A percentile compares a stretch with the other conserved stretches of the same genome.
These are phyloP conservation scores for Schizosaccharomyces lindneri DNA, from an alignment of 805 yeast species.

Conservation along the genomic window DNA sequence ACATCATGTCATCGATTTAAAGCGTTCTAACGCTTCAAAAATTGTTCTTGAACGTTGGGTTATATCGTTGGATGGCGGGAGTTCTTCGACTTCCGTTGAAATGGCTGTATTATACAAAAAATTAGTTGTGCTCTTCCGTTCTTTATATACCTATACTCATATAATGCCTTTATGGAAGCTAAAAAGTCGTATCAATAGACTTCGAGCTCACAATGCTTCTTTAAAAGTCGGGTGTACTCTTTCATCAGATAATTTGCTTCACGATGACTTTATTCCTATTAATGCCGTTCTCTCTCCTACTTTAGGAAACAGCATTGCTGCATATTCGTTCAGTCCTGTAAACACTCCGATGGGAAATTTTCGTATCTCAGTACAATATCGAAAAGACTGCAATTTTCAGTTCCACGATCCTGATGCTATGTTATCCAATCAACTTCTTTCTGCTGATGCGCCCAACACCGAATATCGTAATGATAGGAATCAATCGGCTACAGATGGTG, in stretches of 20 bases:
- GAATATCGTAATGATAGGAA: not conserved
- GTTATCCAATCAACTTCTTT: conserved; percentile 30
- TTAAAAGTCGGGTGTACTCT: conserved; percentile 10
- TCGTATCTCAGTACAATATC: conserved; percentile 51
- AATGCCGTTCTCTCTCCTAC: conserved; percentile 34
- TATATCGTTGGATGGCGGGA: conserved; percentile 36
- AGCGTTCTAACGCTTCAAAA: conserved; percentile 26
- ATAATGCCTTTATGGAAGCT: conserved; percentile 51
- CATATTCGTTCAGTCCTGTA: conserved; percentile 45
- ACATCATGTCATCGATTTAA: conserved; percentile 33
- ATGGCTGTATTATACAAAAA: conserved; percentile 49
- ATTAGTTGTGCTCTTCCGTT: conserved; percentile 47
- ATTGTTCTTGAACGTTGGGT: conserved; percentile 91
- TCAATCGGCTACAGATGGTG: not conserved
- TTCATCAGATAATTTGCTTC: conserved; percentile 11
- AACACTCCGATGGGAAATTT: conserved; percentile 53
- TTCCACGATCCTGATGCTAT: conserved; percentile 43
- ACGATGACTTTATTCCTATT: conserved; percentile 31
- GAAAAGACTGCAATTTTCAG: conserved; percentile 44
- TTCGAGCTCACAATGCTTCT: conserved; percentile 8
- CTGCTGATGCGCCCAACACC: not conserved
- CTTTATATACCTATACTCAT: conserved; percentile 38
- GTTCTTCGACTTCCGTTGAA: conserved; percentile 19
- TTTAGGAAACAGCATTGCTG: conserved; percentile 36
- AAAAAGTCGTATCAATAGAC: conserved; percentile 17